Percentiles rank a stretch among this genome's conserved stretches.
These are phyloP conservation scores for Isoetes engelmannii DNA, from an alignment of 83 land plant genomes.

Conservation along the genomic window DNA sequence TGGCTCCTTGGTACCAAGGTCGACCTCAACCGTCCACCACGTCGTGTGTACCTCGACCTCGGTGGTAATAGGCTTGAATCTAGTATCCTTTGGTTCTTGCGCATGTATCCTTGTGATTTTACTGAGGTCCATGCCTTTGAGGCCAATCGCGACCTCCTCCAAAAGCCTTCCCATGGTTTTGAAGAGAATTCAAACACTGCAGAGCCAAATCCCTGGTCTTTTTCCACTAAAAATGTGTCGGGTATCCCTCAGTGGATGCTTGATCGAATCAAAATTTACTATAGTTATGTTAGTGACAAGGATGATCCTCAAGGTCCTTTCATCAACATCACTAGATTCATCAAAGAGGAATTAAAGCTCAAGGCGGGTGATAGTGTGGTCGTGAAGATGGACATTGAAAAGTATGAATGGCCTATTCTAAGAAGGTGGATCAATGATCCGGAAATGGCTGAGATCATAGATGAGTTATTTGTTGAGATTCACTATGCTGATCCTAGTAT, in stretches of 20 bases:
- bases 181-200: conserved; percentile 10
- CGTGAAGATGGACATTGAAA: conserved; percentile 43
- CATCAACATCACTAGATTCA: conserved; percentile 27
- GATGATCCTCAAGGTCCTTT: conserved; percentile 6
- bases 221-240: conserved; percentile 4
- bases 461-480: conserved; percentile 34
- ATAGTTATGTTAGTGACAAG: conserved; percentile 7
- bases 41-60: conserved; percentile 29
- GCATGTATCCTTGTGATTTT: conserved; percentile 40
- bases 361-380: conserved; percentile 21
- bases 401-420: conserved; percentile 30
- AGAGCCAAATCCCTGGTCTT: neutral
- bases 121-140: conserved; percentile 39
- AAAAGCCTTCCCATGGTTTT: conserved; percentile 13
- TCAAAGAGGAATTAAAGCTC: conserved; percentile 28
- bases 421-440: conserved; percentile 21
- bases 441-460: conserved; percentile 26
- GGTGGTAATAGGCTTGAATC: conserved; percentile 30
- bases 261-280: conserved; percentile 15
- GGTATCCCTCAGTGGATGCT: conserved; percentile 25
- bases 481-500: conserved; percentile 28
- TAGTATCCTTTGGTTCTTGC: conserved; percentile 27
- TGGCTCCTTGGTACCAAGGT: conserved; percentile 25
- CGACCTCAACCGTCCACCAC: conserved; percentile 2
- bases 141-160: neutral